Base-by-base conservation (phyloP, 495 filamentous ascomycete species). In the Paragyromitra xinjiangensis region DNA sequence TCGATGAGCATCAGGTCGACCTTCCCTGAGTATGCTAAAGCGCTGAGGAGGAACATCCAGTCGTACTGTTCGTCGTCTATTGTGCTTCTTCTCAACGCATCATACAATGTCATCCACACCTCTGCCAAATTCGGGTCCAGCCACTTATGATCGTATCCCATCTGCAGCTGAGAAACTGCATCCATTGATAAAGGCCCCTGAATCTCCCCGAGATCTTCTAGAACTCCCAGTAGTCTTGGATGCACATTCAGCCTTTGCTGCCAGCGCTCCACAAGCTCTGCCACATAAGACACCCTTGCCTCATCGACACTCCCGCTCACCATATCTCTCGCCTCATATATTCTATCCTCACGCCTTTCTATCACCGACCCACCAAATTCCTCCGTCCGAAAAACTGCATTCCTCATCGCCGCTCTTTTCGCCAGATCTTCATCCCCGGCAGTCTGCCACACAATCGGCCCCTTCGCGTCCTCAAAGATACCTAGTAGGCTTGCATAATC, bases 1-100 rank as follows among this genome's bases (percentile, higher is more conserved):
- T 85, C 81, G 22, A 87, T 59, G 11, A 86, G 68, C 12, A 39
- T 19, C 70, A 84, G 76, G 7, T 86, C 64, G 7, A 59, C 24
- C 9, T n/a, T 34, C 44, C 64, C 39, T 73, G 61, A 9, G 77
- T 77, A 85, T 34, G 85, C 81, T 63, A 88, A 2, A 0, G 86
- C 84, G n/a, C 84, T 71, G 3, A 89, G 78, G 73, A 85, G 85
- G 7, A 88, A 83, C 85, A 88, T 86, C 6, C 86, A 40, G 24
- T 80, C 69, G 69, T 83, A 85, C 58, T 79, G 84, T 53, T 84
- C 74, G 0, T 22, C 22, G 4, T 76, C 19, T 8, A 73, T 58
- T 8, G 6, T 45, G 6, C 11, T 16, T 24, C 22, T 40, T 2
- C 68, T 78, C 29, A 86, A 71, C 4, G 80, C 8, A 24, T 79